Percentiles rank a stretch among this genome's conserved stretches.
phyloP scores from a whole-genome alignment of 495 filamentous ascomycete species.

The Achaetomiella virescens region DNA sequence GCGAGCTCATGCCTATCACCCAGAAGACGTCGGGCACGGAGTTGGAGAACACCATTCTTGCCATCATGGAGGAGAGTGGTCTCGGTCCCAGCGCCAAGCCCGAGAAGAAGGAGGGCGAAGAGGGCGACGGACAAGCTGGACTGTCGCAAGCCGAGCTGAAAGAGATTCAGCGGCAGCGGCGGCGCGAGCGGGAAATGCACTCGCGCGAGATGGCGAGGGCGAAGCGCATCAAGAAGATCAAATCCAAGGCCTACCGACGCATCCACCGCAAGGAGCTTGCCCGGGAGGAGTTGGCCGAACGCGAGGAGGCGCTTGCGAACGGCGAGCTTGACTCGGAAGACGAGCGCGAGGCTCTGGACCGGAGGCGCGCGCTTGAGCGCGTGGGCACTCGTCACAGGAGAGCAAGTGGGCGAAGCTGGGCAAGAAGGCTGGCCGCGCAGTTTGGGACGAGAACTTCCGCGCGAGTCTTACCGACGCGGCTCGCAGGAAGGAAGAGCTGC shows the following conservation, averaged over 20 bases:
- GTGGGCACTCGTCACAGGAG: slow-evolving; percentile 85
- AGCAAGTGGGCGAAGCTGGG: slow-evolving; percentile 93
- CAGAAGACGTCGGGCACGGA: slow-evolving; percentile 61
- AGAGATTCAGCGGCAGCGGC: slow-evolving; percentile 65
- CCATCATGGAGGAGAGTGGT: slow-evolving; percentile 83
- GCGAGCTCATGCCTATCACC: slow-evolving; percentile 49
- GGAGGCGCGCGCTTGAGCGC: slow-evolving; percentile 74
- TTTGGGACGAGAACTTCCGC: slow-evolving; percentile 79
- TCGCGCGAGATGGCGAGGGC: slow-evolving; percentile 86
- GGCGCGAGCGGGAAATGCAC: slow-evolving; percentile 73
- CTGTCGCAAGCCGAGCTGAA: slow-evolving; percentile 63
- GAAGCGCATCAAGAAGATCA: slow-evolving; percentile 96
- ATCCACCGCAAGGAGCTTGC: slow-evolving; percentile 84
- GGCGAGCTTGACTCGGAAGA: slow-evolving; percentile 64
- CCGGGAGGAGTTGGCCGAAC: slow-evolving; percentile 63
- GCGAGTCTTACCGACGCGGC: slow-evolving; percentile 76
- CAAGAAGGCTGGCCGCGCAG: slow-evolving; percentile 68
- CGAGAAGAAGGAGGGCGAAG: slow-evolving; percentile 53
- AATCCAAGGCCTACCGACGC: slow-evolving; percentile 86
- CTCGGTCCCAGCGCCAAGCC: slow-evolving; percentile 46
- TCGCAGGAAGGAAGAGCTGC: slow-evolving; percentile 75
- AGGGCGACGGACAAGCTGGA: slow-evolving; percentile 64
- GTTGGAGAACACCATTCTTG: slow-evolving; percentile 75
- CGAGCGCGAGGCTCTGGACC: slow-evolving; percentile 72
- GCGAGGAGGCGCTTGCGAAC: slow-evolving; percentile 57